A percentile compares a stretch with the other conserved stretches of the same genome.
phyloP scores from a whole-genome alignment of 73 alveolate species.

The Tetrahymena elliotti region DNA sequence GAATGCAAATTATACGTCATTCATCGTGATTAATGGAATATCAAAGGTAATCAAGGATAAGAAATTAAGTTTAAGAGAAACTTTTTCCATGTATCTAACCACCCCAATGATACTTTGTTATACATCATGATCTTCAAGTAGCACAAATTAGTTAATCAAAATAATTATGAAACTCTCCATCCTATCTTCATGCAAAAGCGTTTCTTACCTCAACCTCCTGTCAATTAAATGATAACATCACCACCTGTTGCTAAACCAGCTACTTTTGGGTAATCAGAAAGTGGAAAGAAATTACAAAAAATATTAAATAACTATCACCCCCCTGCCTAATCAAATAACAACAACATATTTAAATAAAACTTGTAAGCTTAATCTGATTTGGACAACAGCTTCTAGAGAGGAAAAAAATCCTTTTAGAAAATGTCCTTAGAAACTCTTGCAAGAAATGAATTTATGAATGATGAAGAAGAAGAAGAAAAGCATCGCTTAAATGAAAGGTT shows the following conservation, averaged over 20 bases:
- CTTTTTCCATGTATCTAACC: background rate
- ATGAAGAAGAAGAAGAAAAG: background rate
- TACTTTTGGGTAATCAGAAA: background rate
- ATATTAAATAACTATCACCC: background rate
- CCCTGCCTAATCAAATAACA: background rate
- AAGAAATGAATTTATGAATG: background rate
- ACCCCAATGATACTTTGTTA: background rate
- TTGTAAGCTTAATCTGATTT: background rate
- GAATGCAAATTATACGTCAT: background rate
- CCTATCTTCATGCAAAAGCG: background rate
- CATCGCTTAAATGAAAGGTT: background rate
- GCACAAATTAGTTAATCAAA: background rate
- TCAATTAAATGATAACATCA: background rate
- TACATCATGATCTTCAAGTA: background rate
- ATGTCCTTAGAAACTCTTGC: background rate
- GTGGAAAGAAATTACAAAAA: background rate
- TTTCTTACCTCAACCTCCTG: background rate
- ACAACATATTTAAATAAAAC: background rate
- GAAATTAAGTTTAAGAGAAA: background rate
- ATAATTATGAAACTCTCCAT: background rate
- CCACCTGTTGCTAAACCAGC: background rate
- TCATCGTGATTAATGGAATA: background rate
- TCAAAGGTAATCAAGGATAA: background rate
- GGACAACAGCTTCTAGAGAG: background rate
- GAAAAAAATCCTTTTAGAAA: background rate